Conservation (phyloP, 1,284 basidiomycete genomes). For the Ganoderma sinense region DNA sequence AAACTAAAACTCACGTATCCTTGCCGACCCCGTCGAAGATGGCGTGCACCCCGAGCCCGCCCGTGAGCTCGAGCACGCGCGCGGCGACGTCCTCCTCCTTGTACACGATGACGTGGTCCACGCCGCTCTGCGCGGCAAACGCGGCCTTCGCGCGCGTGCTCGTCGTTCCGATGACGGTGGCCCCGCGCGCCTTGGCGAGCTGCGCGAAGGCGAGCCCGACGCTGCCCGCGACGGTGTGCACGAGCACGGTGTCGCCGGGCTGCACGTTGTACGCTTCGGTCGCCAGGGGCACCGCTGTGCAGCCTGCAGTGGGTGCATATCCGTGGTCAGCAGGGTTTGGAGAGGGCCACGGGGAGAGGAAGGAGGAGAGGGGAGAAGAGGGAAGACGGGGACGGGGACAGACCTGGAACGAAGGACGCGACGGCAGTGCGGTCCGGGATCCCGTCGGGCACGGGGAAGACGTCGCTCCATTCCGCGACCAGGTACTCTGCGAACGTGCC, state of each 20-base stretch:
- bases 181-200: slow-evolving; percentile 74
- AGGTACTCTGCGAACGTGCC: neutral
- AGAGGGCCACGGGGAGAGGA: no score
- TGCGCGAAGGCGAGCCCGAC: slow-evolving; percentile 72
- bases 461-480: neutral
- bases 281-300: slow-evolving; percentile 84
- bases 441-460: neutral
- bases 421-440: neutral
- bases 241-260: slow-evolving; percentile 74
- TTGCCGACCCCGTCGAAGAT: slow-evolving; percentile 96
- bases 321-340: no score
- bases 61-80: slow-evolving; percentile 80
- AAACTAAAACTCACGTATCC: slow-evolving; percentile 69
- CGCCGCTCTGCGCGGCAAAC: slow-evolving; percentile 82
- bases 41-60: slow-evolving; percentile 85
- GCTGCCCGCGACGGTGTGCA: slow-evolving; percentile 94
- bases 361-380: neutral
- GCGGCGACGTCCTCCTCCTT: slow-evolving; percentile 73
- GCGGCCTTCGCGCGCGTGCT: slow-evolving; percentile 89
- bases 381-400: neutral
- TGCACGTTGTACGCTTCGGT: slow-evolving; percentile 89
- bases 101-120: slow-evolving; percentile 89
- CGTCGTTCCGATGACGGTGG: slow-evolving; percentile 93
- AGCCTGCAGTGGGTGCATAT: slow-evolving; percentile 45
- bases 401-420: neutral